Conservation (phyloP, 495 filamentous ascomycete species). For the Xylaria venustula region DNA sequence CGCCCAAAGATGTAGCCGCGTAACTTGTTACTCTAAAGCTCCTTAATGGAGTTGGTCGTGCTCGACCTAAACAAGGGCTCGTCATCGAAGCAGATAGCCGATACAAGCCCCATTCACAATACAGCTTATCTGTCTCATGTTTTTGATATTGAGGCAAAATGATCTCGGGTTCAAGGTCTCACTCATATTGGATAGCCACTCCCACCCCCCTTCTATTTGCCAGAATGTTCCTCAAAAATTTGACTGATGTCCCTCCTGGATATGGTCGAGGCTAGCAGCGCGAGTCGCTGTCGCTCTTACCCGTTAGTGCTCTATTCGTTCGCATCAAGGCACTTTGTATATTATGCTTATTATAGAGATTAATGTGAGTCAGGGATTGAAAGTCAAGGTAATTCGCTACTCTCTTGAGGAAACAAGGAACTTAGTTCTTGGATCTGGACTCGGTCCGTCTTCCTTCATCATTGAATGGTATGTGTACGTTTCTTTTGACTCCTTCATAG, state of each 20-base stretch:
- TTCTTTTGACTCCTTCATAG: neutral
- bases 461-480: neutral
- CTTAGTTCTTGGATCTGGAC: neutral
- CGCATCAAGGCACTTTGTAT: neutral
- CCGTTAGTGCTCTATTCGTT: neutral
- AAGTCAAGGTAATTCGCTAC: neutral
- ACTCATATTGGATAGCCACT: constrained; percentile 15
- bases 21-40: constrained; percentile 2
- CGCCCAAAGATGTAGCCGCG: neutral
- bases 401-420: neutral
- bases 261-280: constrained; percentile 7
- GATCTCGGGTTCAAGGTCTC: constrained; percentile 10
- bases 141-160: constrained; percentile 13
- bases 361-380: neutral
- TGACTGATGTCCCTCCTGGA: neutral
- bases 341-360: constrained; percentile 6
- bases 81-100: neutral
- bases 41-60: neutral
- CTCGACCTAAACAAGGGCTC: constrained; percentile 6
- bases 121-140: constrained; percentile 9
- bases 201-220: constrained; percentile 6
- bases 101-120: neutral
- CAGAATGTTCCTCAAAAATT: constrained; percentile 9
- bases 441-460: neutral
- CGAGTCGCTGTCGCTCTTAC: neutral